Conservation (phyloP, 106 monocot species). For the Amphibolis antarctica region DNA sequence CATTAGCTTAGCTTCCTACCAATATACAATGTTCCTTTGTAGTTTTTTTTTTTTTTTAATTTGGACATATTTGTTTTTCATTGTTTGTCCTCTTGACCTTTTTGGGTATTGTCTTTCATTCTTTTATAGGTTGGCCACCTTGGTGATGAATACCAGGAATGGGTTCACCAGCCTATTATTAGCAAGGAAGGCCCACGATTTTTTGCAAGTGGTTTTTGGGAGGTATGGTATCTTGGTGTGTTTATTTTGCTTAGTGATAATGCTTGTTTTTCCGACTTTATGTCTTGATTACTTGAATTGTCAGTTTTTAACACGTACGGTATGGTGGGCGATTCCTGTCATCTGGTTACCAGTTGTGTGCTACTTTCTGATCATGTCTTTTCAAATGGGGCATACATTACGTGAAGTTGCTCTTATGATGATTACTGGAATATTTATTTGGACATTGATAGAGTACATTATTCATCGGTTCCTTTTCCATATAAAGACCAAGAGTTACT, state of each 20-base stretch:
- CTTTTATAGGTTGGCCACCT: slow-evolving; percentile 69
- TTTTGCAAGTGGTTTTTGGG: slow-evolving; percentile 51
- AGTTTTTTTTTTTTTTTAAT: no score
- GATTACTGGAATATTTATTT: slow-evolving; percentile 37
- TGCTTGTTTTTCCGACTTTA: neutral
- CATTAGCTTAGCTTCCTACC: no score
- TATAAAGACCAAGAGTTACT: slow-evolving; percentile 69
- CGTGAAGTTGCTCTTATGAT: slow-evolving; percentile 29
- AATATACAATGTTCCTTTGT: no score
- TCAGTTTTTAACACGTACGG: slow-evolving; percentile 61
- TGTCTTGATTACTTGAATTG: neutral
- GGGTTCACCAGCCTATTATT: slow-evolving; percentile 79
- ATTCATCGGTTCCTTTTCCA: slow-evolving; percentile 87
- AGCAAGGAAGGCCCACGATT: slow-evolving; percentile 79
- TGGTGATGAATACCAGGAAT: slow-evolving; percentile 64
- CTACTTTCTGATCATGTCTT: slow-evolving; percentile 29
- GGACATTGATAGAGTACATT: slow-evolving; percentile 72
- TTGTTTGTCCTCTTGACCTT: neutral
- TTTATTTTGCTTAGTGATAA: neutral
- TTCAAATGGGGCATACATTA: slow-evolving; percentile 34
- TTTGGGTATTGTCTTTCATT: neutral
- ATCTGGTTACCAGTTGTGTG: slow-evolving; percentile 81
- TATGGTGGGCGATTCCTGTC: slow-evolving; percentile 69
- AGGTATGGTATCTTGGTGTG: slow-evolving; percentile 29
- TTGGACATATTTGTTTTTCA: neutral